Percentiles rank a stretch among this genome's conserved stretches.
Conservation (phyloP, 208 protist species). For the Leishmania gerbilli region DNA sequence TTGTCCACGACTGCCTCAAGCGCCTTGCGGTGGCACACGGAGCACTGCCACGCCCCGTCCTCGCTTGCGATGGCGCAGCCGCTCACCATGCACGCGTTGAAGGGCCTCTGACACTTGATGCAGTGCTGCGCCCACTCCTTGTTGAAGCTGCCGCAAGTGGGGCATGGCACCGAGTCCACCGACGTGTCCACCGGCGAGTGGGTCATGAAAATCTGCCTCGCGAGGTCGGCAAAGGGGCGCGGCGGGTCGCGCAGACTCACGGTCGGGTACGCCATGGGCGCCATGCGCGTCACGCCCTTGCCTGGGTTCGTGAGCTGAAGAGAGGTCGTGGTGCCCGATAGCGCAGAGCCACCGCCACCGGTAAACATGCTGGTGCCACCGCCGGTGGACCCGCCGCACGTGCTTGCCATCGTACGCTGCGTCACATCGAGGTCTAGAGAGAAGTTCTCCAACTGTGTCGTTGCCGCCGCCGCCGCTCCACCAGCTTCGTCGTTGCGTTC, state of each 20-base stretch:
- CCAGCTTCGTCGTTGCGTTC: slow-evolving; percentile 70
- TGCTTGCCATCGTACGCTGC: slow-evolving; percentile 55
- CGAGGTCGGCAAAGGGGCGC: slow-evolving; percentile 89
- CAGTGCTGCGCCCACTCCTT: slow-evolving; percentile 92
- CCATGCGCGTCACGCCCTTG: slow-evolving; percentile 45
- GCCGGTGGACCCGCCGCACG: slow-evolving; percentile 20
- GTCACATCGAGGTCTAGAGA: slow-evolving; percentile 83
- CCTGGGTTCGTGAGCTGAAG: slow-evolving; percentile 80
- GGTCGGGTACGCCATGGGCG: slow-evolving; percentile 69
- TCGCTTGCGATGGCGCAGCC: slow-evolving; percentile 77
- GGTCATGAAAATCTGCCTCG: slow-evolving; percentile 90
- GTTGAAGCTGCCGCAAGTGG: slow-evolving; percentile 83
- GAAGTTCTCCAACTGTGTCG: slow-evolving; percentile 66
- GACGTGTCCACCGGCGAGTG: slow-evolving; percentile 86
- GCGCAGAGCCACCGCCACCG: slow-evolving; percentile 35
- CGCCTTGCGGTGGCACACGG: slow-evolving; percentile 83
- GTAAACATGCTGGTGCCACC: slow-evolving; percentile 17
- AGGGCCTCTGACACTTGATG: slow-evolving; percentile 78
- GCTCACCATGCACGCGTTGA: slow-evolving; percentile 87
- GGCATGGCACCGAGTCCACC: slow-evolving; percentile 75
- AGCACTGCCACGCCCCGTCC: slow-evolving; percentile 79
- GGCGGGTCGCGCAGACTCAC: slow-evolving; percentile 69
- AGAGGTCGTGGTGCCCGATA: slow-evolving; percentile 76
- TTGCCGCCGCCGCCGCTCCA: slow-evolving; percentile 19
- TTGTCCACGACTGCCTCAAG: slow-evolving; percentile 72